Conservation (phyloP, 345 rosid genomes). For the Corchorus capsularis region DNA sequence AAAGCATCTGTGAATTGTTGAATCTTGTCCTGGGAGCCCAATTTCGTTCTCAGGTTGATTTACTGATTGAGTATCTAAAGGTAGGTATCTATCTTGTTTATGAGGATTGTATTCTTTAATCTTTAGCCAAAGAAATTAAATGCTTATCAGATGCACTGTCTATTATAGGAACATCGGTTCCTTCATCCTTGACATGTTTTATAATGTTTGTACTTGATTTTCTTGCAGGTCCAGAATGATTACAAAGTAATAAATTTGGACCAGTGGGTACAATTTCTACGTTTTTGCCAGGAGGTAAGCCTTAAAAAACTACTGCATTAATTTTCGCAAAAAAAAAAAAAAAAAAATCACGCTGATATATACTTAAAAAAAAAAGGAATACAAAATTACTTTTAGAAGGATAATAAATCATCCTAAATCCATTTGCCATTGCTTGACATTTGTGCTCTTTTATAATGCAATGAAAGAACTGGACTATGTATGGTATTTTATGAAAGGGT, state of each 20-base stretch:
- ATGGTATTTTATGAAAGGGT: not conserved
- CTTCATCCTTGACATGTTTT: not conserved
- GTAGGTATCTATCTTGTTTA: slow-evolving; percentile 23
- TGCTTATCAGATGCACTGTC: not conserved
- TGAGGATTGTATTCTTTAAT: not conserved
- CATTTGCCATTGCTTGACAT: not conserved
- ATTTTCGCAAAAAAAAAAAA: no score
- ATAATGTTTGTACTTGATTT: slow-evolving; percentile 11
- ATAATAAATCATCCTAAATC: not conserved
- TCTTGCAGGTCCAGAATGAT: slow-evolving; percentile 50
- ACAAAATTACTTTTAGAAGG: not conserved
- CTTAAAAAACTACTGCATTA: not conserved
- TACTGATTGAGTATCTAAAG: slow-evolving; percentile 49
- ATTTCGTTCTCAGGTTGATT: slow-evolving; percentile 39
- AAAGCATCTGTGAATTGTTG: slow-evolving; percentile 53
- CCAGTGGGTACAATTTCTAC: slow-evolving; percentile 55
- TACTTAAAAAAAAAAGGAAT: no score
- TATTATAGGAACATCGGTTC: not conserved
- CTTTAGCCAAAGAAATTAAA: not conserved
- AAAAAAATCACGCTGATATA: no score
- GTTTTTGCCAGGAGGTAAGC: slow-evolving; percentile 56
- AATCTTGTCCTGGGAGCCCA: slow-evolving; percentile 44
- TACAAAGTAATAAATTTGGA: slow-evolving; percentile 57
- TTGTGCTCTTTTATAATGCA: not conserved
- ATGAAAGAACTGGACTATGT: not conserved